These are phyloP conservation scores for Mollisia scopiformis DNA, from an alignment of 2,329 filamentous ascomycete genomes.

Conservation along the genomic window DNA sequence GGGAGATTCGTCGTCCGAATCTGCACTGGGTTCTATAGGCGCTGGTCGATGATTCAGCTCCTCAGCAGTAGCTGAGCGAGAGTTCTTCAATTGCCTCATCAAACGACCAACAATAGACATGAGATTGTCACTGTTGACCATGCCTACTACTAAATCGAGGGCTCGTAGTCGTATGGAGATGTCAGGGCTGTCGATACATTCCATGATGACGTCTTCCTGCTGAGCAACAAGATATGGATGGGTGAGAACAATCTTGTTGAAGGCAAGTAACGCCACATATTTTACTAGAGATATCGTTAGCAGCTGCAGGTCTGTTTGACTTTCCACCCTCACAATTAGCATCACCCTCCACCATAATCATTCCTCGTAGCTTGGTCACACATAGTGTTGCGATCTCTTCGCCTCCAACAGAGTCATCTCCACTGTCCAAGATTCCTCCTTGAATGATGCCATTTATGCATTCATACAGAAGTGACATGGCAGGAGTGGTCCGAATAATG, in stretches of 20 bases:
- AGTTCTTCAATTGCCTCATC: conserved; percentile 80
- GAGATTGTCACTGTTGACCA: conserved; percentile 89
- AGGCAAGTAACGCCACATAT: conserved; percentile 93
- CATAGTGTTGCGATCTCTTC: conserved; percentile 93
- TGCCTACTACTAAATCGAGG: conserved; percentile 86
- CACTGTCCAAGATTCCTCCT: conserved; percentile 86
- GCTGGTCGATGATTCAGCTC: conserved; percentile 49
- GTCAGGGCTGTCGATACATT: conserved; percentile 93
- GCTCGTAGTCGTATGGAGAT: conserved; percentile 95
- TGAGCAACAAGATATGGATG: conserved; percentile 87
- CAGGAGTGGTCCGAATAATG: conserved; percentile 90
- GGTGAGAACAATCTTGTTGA: conserved; percentile 90
- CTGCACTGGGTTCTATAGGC: conserved; percentile 40
- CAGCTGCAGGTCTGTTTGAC: not conserved
- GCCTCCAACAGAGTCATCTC: conserved; percentile 77
- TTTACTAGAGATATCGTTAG: conserved; percentile 66
- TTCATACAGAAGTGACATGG: conserved; percentile 98
- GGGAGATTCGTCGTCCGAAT: conserved; percentile 59
- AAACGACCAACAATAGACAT: conserved; percentile 83
- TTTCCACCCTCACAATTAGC: conserved; percentile 73
- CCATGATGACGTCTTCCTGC: conserved; percentile 94
- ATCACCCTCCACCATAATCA: conserved; percentile 92
- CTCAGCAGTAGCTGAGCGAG: conserved; percentile 52
- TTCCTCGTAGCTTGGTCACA: conserved; percentile 88
- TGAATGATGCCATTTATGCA: conserved; percentile 99